Conservation (phyloP, 257 asterid species). For the Phtheirospermum japonicum region DNA sequence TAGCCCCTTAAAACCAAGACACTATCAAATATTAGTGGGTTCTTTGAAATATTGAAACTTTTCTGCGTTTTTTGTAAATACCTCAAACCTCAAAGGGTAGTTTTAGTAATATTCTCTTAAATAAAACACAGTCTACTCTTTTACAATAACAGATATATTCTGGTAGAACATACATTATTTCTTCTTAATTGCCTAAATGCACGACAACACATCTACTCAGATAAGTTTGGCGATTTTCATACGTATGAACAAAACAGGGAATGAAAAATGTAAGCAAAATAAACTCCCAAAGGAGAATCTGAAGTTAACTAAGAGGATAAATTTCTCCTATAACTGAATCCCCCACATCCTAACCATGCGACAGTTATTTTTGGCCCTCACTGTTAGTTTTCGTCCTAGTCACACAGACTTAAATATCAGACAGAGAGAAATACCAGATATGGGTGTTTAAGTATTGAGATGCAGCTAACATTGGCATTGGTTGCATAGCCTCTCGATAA, state of each 20-base stretch:
- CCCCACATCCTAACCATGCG: neutral
- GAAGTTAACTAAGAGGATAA: too few relatives aligned
- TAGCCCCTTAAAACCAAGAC: too few relatives aligned
- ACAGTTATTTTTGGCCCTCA: neutral
- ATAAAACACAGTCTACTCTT: neutral
- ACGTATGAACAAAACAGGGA: neutral
- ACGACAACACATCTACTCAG: neutral
- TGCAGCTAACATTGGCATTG: constrained; percentile 37
- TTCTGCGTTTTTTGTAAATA: too few relatives aligned
- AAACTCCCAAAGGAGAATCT: too few relatives aligned
- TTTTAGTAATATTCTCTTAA: neutral
- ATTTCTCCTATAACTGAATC: neutral
- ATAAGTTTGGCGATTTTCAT: neutral
- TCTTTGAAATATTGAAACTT: too few relatives aligned
- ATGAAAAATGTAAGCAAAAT: neutral
- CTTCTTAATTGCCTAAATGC: neutral
- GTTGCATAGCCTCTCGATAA: constrained; percentile 42
- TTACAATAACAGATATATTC: neutral
- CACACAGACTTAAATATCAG: neutral
- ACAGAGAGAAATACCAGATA: constrained; percentile 45
- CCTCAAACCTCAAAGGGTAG: too few relatives aligned
- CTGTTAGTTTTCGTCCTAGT: neutral
- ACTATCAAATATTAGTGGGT: too few relatives aligned
- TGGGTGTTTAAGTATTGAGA: constrained; percentile 72
- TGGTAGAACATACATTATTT: neutral